Evolutionary conservation across 2,329 filamentous ascomycete genomes (phyloP), one percentile per base, ranked within the genome.

Genomic region (Fusarium sp.): DNA sequence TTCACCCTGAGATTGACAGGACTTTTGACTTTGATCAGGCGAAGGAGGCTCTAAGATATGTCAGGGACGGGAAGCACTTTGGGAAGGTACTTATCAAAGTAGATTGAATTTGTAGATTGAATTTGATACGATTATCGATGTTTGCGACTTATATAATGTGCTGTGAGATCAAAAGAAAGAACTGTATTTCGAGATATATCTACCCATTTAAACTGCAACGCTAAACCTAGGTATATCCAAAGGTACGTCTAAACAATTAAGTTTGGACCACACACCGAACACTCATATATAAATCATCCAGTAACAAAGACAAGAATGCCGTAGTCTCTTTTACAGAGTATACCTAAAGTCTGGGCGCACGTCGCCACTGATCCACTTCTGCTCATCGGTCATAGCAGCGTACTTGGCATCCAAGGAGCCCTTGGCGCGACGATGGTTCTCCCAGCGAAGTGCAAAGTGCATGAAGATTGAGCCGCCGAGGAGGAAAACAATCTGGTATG

Each of bases 391-490:
- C 80, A 89, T 84, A 0, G 88, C 86, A 46, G 87, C 82, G 38
- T 85, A 78, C 82, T 83, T 85, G n/a, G 79, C 71, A 73, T 92
- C 86, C 43, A 89, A 78, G 57, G 87, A 82, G 0, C 90, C 90
- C 3, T 75, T 76, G 26, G 42, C 62, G 24, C 91, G 83, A 77
- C 86, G 87, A 40, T 76, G 79, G 70, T 93, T 93, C 80, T 92
- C 89, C 17, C 80, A 76, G 13, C 81, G 79, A 19, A 93, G 80
- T 24, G 89, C 69, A 1, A 88, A 47, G 65, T 90, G 84, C 76
- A 91, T 87, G n/a, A 88, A 73, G 2, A 91, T 70, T 21, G 88
- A 91, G 0, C 91, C 91, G 0, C 87, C 87, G 1, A 92, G 79
- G 17, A 92, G 77, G 71, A 89, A 92, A 3, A 91, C 47, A 1